phyloP scores from a whole-genome alignment of 2,329 filamentous ascomycete genomes.

The Aureobasidium sp. region DNA sequence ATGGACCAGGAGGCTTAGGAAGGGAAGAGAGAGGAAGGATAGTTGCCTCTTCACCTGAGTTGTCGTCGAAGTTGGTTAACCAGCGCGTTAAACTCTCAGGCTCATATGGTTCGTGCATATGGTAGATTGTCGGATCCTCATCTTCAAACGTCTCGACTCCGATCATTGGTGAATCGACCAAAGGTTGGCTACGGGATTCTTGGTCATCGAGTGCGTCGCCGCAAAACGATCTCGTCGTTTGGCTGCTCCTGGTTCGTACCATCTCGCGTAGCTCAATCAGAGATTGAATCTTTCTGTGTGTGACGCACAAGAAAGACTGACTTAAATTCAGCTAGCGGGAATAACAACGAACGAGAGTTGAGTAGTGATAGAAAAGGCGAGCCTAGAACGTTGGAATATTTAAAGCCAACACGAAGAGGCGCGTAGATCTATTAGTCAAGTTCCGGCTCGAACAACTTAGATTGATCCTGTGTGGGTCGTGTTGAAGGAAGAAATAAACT shows the following conservation, averaged over 20 bases:
- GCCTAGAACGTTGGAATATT: neutral
- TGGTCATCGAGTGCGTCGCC: neutral
- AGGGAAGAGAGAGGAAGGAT: neutral
- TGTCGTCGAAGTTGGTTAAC: neutral
- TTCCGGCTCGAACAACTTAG: neutral
- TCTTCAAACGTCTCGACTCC: neutral
- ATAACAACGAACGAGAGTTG: neutral
- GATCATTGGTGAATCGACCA: too few species aligned
- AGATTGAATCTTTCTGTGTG: neutral
- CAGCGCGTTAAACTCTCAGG: neutral
- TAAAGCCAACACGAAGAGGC: neutral
- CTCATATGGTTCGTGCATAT: neutral
- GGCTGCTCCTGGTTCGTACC: neutral
- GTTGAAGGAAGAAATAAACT: neutral
- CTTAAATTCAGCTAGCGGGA: neutral
- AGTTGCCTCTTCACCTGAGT: neutral
- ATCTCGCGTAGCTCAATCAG: neutral
- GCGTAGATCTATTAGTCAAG: neutral
- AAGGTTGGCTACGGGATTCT: neutral
- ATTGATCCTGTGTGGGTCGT: neutral
- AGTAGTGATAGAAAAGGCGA: neutral
- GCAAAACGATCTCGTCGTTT: neutral
- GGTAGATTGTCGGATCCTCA: neutral
- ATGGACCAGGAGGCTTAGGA: neutral
- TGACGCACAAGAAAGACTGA: neutral